Percentiles rank a stretch among this genome's conserved stretches.
Evolutionary conservation across 164 flowering plant genomes (phyloP).

Genomic region (Vitis labrusca): DNA sequence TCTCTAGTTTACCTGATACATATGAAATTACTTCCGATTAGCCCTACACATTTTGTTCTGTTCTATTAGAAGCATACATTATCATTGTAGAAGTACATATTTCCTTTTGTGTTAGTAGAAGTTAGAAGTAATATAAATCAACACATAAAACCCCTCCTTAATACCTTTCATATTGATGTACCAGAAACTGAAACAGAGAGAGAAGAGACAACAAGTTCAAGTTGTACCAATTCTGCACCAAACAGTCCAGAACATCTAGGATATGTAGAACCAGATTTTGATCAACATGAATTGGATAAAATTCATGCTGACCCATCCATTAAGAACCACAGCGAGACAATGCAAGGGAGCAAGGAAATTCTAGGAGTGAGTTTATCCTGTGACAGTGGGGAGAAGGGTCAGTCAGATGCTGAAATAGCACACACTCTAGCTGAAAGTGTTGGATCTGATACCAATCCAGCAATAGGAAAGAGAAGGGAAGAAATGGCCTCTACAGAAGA

Average conservation of each 20-base stretch:
- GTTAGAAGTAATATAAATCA: neutral
- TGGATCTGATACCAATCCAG: neutral
- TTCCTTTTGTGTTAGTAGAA: neutral
- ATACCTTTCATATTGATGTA: constrained; percentile 10
- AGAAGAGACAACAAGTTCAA: constrained; percentile 13
- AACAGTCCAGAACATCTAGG: constrained; percentile 11
- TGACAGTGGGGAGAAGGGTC: constrained; percentile 8
- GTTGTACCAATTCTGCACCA: constrained; percentile 4
- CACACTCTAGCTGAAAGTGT: constrained; percentile 1
- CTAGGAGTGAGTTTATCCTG: neutral
- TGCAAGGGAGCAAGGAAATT: constrained; percentile 1
- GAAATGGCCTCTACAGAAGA: constrained; percentile 9
- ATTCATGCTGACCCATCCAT: constrained; percentile 7
- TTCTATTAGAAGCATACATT: too few relatives aligned
- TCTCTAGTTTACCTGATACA: neutral
- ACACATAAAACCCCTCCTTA: neutral
- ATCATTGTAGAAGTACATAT: too few relatives aligned
- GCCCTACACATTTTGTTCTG: neutral
- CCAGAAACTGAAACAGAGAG: constrained; percentile 22
- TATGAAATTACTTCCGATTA: neutral
- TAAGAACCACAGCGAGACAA: constrained; percentile 2
- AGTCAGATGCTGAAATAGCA: neutral
- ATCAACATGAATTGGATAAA: constrained; percentile 13
- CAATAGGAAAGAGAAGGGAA: constrained; percentile 1
- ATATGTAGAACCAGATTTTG: constrained; percentile 3